phyloP scores from a whole-genome alignment of 2,329 filamentous ascomycete species.

The Colletotrichum camelliae region DNA sequence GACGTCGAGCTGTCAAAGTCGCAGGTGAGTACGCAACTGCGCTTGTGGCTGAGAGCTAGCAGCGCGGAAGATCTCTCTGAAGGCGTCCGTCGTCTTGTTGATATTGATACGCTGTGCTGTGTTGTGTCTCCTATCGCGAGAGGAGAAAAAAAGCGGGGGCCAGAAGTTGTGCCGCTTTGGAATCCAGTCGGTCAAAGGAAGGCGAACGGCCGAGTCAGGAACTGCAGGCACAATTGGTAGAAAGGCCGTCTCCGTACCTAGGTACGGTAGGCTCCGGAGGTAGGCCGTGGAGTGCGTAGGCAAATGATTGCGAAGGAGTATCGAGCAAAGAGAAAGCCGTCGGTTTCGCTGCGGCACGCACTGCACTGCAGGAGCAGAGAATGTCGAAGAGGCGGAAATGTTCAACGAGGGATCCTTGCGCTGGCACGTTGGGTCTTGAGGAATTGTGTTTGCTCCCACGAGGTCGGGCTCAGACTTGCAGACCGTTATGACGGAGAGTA shows the following conservation, averaged over 20 bases:
- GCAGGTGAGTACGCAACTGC: slow-evolving; percentile 4
- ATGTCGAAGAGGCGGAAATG: neutral
- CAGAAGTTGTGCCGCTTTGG: neutral
- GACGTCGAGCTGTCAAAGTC: slow-evolving; percentile 19
- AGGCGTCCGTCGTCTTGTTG: neutral
- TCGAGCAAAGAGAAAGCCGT: neutral
- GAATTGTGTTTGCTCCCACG: slow-evolving; percentile 8
- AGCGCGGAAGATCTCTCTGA: neutral
- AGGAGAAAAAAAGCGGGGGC: neutral
- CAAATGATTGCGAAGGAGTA: neutral
- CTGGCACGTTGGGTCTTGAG: neutral
- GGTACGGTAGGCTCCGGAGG: neutral
- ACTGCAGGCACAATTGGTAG: neutral
- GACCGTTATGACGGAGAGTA: neutral
- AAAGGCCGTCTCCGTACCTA: neutral
- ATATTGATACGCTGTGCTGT: neutral
- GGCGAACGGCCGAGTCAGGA: neutral
- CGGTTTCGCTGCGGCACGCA: neutral
- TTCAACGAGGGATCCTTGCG: neutral
- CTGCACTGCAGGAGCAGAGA: neutral
- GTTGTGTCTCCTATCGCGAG: neutral
- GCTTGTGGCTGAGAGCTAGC: slow-evolving; percentile 16
- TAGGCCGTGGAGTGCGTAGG: neutral
- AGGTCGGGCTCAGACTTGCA: slow-evolving; percentile 12
- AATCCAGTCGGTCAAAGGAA: neutral